Base-by-base conservation (phyloP, 2,329 filamentous ascomycete genomes). In the Colletotrichum cereale region DNA sequence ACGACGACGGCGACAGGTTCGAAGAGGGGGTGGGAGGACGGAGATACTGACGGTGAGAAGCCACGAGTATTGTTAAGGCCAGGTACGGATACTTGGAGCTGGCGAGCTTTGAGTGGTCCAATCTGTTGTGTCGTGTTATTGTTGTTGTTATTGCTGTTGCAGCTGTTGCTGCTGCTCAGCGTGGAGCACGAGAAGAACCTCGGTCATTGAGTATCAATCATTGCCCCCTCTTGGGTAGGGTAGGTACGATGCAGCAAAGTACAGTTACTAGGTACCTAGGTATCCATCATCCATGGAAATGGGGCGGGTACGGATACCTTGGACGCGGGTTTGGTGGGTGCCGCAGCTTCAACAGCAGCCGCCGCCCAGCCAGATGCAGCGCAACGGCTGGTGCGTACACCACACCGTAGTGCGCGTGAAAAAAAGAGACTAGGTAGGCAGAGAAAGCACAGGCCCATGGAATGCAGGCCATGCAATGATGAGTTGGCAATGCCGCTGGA, bases 391-490 rank as follows among this genome's bases (percentile, higher is more conserved):
- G 57, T 69, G 65, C 57, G 42, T 44, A 44, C 42, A 44, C 42
- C n/a, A 47, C 21, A n/a, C 21, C 6, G 57, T 36, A 36, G 62
- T 34, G 24, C 21, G 34, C 48, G 77, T 76, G 75, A 81, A 14
- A 80, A 40, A n/a, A 24, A 36, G 31, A 40, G 10, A 58, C 6
- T 21, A 61, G 57, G 31, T 81, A 82, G 81, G 81, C 81, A 77
- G 81, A 42, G 26, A 24, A 55, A 53, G 61, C 36, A 79, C 80
- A 78, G 82, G 77, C 34, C 80, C 81, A 81, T 79, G 82, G 82
- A 81, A 82, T 84, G 86, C 86, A 93, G 91, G 91, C 90, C 86
- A 93, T 91, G 91, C 90, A 92, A 82, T 89, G 90, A 92, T 93
- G 91, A 90, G 91, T 89, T 93, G 91, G 90, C 91, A 92, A 82